Percentiles rank a stretch among this genome's conserved stretches.
Conservation (phyloP, 495 filamentous ascomycete species). For the Viridothelium virens region DNA sequence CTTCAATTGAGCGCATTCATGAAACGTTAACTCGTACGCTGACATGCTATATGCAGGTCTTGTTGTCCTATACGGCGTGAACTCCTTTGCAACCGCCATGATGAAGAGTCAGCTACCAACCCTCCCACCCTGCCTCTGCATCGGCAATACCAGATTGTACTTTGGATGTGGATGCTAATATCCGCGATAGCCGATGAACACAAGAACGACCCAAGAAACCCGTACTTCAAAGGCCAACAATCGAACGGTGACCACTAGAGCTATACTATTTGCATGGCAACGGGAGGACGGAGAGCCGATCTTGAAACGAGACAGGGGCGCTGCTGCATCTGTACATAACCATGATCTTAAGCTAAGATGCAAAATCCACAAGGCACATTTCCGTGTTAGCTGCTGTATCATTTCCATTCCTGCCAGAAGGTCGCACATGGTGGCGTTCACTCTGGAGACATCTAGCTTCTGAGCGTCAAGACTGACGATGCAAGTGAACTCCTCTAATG, state of each 20-base stretch:
- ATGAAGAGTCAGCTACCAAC: conserved; percentile 56
- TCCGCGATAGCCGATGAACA: conserved; percentile 65
- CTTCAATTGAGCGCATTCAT: conserved; percentile 17
- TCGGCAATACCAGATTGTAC: neutral
- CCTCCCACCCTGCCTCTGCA: neutral
- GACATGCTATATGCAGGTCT: conserved; percentile 45
- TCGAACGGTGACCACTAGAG: neutral
- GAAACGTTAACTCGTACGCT: neutral
- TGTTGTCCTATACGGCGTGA: conserved; percentile 81
- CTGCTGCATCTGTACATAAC: too few relatives aligned
- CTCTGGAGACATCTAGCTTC: too few relatives aligned
- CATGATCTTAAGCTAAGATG: too few relatives aligned
- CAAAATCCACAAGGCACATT: too few relatives aligned
- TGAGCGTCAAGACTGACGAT: too few relatives aligned
- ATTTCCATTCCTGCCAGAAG: too few relatives aligned
- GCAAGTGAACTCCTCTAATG: too few relatives aligned
- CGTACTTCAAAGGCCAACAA: conserved; percentile 46
- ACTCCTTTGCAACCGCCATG: conserved; percentile 61
- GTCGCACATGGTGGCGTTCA: too few relatives aligned
- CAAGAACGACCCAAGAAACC: conserved; percentile 95
- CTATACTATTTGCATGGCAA: neutral
- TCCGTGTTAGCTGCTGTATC: too few relatives aligned
- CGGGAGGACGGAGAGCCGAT: neutral
- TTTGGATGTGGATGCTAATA: conserved; percentile 13
- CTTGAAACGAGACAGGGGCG: too few relatives aligned